Percentiles rank a stretch among this genome's conserved stretches.
phyloP scores from a whole-genome alignment of 495 filamentous ascomycete species.

The Talaromyces stipitatus region DNA sequence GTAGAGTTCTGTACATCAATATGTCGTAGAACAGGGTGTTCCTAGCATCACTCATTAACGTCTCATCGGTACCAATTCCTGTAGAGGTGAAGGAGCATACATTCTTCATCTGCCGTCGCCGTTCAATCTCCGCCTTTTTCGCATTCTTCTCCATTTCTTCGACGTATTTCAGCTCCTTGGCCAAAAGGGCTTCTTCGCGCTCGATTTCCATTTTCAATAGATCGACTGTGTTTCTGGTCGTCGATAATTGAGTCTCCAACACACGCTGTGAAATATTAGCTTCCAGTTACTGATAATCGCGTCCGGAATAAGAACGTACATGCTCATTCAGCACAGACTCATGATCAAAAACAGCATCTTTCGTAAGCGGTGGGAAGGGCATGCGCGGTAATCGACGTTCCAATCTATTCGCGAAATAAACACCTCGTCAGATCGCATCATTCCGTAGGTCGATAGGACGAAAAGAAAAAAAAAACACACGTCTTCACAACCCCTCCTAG shows the following conservation, averaged over 20 bases:
- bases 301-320: slow-evolving; percentile 20
- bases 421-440: slow-evolving; percentile 1
- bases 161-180: slow-evolving; percentile 39
- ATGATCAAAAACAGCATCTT: slow-evolving; percentile 52
- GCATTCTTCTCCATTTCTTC: slow-evolving; percentile 48
- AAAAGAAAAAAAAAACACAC: slow-evolving; percentile 25
- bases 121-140: slow-evolving; percentile 36
- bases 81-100: slow-evolving; percentile 19
- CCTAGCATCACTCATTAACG: slow-evolving; percentile 15
- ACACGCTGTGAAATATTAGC: slow-evolving; percentile 25
- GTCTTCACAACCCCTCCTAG: slow-evolving; percentile 41
- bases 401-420: slow-evolving; percentile 20
- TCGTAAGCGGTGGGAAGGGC: slow-evolving; percentile 52
- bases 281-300: background rate
- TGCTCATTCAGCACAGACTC: slow-evolving; percentile 52
- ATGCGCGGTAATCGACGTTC: slow-evolving; percentile 45
- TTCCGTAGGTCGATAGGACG: too few relatives aligned
- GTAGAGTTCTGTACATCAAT: slow-evolving; percentile 16
- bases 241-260: slow-evolving; percentile 45
- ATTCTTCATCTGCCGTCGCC: slow-evolving; percentile 39
- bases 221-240: slow-evolving; percentile 44
- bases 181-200: slow-evolving; percentile 44
- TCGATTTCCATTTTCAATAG: slow-evolving; percentile 47
- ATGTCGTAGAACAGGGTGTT: slow-evolving; percentile 35
- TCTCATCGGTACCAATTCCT: too few relatives aligned